Percentiles rank a stretch among this genome's conserved stretches.
Conservation (phyloP, 768 basidiomycete genomes). For the Mycena epipterygia region DNA sequence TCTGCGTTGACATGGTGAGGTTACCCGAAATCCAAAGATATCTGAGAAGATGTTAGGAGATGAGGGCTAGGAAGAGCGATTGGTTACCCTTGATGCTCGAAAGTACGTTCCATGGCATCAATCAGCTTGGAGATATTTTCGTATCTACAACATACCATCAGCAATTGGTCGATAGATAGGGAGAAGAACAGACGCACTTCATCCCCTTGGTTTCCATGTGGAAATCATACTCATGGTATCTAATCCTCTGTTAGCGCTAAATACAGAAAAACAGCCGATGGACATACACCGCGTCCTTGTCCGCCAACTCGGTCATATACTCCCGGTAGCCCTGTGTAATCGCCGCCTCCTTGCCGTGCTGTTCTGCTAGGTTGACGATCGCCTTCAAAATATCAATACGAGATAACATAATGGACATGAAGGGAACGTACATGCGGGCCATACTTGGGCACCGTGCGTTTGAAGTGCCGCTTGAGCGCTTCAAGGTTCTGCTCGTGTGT, state of each 20-base stretch:
- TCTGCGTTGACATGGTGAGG: conserved; percentile 81
- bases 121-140: conserved; percentile 91
- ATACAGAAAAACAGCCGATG: background rate
- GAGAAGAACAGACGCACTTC: conserved; percentile 69
- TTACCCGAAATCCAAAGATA: conserved; percentile 88
- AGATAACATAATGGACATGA: conserved; percentile 19
- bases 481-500: conserved; percentile 81
- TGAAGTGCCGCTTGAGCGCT: conserved; percentile 81
- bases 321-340: conserved; percentile 86
- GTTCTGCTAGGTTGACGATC: conserved; percentile 92
- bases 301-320: conserved; percentile 68
- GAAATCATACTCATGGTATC: conserved; percentile 92
- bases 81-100: conserved; percentile 83
- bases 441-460: conserved; percentile 73
- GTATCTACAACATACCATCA: conserved; percentile 63
- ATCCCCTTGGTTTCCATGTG: conserved; percentile 95
- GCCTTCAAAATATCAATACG: conserved; percentile 59
- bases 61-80: conserved; percentile 12
- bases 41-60: conserved; percentile 48
- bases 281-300: conserved; percentile 70
- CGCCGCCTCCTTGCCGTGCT: conserved; percentile 87
- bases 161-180: conserved; percentile 11
- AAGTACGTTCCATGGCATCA: conserved; percentile 75
- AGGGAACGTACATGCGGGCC: conserved; percentile 79
- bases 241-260: conserved; percentile 41